These are phyloP conservation scores for Ophiostoma sp. DNA, from an alignment of 2,329 filamentous ascomycete genomes.

Conservation along the genomic window DNA sequence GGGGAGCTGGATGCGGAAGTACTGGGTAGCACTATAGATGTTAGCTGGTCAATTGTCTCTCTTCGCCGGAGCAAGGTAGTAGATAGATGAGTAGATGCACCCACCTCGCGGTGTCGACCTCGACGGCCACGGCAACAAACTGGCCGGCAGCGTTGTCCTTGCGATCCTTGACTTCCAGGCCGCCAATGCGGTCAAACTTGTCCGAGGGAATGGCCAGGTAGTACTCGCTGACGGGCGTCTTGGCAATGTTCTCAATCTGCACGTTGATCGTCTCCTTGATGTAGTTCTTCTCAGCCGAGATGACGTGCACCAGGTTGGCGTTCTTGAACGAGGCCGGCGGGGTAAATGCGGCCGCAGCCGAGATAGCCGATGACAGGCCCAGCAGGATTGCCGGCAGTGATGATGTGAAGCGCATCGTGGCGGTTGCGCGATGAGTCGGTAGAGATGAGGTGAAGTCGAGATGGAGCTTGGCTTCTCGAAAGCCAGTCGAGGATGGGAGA, in stretches of 20 bases:
- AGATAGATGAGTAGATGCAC: conserved; percentile 20
- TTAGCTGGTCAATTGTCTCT: not conserved
- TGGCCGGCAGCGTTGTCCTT: conserved; percentile 64
- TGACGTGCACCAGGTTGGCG: conserved; percentile 79
- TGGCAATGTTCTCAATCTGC: conserved; percentile 82
- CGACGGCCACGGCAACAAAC: conserved; percentile 66
- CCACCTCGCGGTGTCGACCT: conserved; percentile 57
- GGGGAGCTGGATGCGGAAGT: conserved; percentile 77
- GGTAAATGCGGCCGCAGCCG: conserved; percentile 57
- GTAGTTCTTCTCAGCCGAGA: conserved; percentile 91
- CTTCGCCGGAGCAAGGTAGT: conserved; percentile 6
- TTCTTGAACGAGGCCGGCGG: conserved; percentile 93
- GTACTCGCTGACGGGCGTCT: conserved; percentile 78
- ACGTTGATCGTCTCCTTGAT: conserved; percentile 87
- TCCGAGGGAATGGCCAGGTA: conserved; percentile 78
- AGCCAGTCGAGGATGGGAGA: conserved; percentile 26
- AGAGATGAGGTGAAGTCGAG: conserved; percentile 25
- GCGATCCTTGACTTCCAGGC: conserved; percentile 87
- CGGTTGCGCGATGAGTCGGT: not conserved
- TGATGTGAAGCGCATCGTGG: conserved; percentile 43
- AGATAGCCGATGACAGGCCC: conserved; percentile 46
- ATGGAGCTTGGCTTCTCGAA: conserved; percentile 27
- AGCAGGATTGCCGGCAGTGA: conserved; percentile 55
- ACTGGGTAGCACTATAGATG: conserved; percentile 61
- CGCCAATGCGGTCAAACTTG: conserved; percentile 71